A percentile compares a stretch with the other conserved stretches of the same genome.
These are phyloP conservation scores for Capsella bursapastoris DNA, from an alignment of 345 rosid genomes.

Conservation along the genomic window DNA sequence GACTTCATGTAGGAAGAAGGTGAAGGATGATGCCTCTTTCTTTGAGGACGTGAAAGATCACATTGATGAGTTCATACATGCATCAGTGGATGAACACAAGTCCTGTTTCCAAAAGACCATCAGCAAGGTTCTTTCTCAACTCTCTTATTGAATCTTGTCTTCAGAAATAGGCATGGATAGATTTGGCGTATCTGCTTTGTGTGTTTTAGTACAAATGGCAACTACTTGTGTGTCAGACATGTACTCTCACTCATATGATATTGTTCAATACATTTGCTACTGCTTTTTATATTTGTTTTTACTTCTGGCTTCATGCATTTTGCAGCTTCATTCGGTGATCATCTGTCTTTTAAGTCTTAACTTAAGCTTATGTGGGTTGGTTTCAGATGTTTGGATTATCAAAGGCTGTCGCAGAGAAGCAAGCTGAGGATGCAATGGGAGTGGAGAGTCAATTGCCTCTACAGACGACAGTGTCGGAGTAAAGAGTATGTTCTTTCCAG, in stretches of 20 bases:
- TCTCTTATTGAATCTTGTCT: neutral
- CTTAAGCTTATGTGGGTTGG: conserved; percentile 11
- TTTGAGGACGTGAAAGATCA: conserved; percentile 83
- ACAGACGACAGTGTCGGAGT: conserved; percentile 58
- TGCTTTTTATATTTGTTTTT: neutral
- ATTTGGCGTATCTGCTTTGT: neutral
- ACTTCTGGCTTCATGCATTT: neutral
- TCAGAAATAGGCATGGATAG: neutral
- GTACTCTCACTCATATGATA: neutral
- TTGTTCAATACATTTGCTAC: neutral
- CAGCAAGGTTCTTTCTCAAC: conserved; percentile 57
- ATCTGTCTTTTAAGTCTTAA: conserved; percentile 9
- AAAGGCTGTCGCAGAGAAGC: conserved; percentile 70
- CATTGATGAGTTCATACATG: conserved; percentile 80
- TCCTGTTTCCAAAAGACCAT: conserved; percentile 78
- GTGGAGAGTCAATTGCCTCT: conserved; percentile 71
- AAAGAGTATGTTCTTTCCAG: neutral
- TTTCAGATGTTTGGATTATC: conserved; percentile 90
- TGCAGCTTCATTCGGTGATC: neutral
- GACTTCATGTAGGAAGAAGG: conserved; percentile 73
- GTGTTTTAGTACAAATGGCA: neutral
- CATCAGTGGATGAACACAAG: conserved; percentile 92
- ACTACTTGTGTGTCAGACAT: neutral
- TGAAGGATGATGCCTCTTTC: conserved; percentile 71
- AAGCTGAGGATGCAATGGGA: conserved; percentile 57